Conservation (phyloP, 2,329 filamentous ascomycete genomes). For the Ilyonectria destructans region DNA sequence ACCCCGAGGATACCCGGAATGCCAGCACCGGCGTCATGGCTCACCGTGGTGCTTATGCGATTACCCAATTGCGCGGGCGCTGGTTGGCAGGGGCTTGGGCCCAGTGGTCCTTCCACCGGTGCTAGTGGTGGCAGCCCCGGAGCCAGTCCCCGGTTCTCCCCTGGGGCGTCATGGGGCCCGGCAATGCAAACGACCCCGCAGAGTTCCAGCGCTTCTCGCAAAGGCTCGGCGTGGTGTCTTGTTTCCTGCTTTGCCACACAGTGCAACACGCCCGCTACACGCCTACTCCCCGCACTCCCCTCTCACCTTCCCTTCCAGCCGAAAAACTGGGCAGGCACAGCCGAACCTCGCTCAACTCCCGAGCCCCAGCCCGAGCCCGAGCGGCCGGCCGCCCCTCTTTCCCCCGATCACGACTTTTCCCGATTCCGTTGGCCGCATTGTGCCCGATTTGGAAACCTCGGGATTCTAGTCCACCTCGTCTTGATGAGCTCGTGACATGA, state of each 20-base stretch:
- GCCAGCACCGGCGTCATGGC: constrained; percentile 45
- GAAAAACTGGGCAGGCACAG: constrained; percentile 31
- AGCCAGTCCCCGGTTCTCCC: constrained; percentile 38
- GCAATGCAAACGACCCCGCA: constrained; percentile 49
- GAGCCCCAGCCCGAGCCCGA: constrained; percentile 39
- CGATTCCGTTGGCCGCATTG: constrained; percentile 37
- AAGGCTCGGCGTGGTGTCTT: constrained; percentile 5
- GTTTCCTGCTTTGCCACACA: constrained; percentile 18
- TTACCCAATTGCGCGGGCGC: constrained; percentile 49
- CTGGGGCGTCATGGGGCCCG: constrained; percentile 47
- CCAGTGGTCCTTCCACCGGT: constrained; percentile 28
- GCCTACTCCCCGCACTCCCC: constrained; percentile 36
- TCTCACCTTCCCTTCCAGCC: constrained; percentile 27
- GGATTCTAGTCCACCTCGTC: constrained; percentile 17
- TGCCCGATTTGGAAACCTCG: constrained; percentile 34
- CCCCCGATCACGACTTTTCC: constrained; percentile 44
- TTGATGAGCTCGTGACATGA: constrained; percentile 21
- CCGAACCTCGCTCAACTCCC: constrained; percentile 40
- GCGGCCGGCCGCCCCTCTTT: constrained; percentile 44
- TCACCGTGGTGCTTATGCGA: constrained; percentile 50
- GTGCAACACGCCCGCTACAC: constrained; percentile 23
- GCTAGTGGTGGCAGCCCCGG: constrained; percentile 34
- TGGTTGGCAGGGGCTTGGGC: constrained; percentile 48
- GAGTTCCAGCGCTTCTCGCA: constrained; percentile 22
- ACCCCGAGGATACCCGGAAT: constrained; percentile 49